A percentile compares a stretch with the other conserved stretches of the same genome.
phyloP scores from a whole-genome alignment of 1,284 basidiomycete genomes.

The Xerocomus cyaneibrunnescens region DNA sequence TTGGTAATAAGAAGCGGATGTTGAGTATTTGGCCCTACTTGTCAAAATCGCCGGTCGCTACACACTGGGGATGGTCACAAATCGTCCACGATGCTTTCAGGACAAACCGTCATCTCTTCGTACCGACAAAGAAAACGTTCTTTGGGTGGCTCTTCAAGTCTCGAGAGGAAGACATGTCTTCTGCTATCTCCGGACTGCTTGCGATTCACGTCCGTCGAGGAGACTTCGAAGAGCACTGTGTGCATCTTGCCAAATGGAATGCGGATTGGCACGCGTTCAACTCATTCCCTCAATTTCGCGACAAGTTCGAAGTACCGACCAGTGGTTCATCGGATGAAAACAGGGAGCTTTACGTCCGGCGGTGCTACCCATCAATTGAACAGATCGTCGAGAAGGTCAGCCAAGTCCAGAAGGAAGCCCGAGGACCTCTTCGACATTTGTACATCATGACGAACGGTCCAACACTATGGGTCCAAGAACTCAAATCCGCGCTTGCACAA shows the following conservation, averaged over 20 bases:
- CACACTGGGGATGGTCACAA: conserved; percentile 42
- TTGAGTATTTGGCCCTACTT: conserved; percentile 40
- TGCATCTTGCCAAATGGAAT: conserved; percentile 42
- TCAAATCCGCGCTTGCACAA: conserved; percentile 40
- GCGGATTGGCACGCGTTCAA: conserved; percentile 44
- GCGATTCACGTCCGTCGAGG: conserved; percentile 62
- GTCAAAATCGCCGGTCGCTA: conserved; percentile 38
- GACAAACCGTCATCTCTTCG: conserved; percentile 36
- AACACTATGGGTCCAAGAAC: conserved; percentile 43
- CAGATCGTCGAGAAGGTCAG: conserved; percentile 41
- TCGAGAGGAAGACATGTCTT: background rate
- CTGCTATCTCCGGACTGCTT: conserved; percentile 42
- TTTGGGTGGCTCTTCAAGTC: conserved; percentile 1
- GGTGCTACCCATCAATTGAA: conserved; percentile 44
- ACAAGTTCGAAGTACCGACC: conserved; percentile 37
- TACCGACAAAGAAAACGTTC: conserved; percentile 16
- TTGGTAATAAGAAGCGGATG: conserved; percentile 35
- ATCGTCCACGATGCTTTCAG: conserved; percentile 38
- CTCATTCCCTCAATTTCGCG: conserved; percentile 41
- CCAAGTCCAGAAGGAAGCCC: conserved; percentile 27
- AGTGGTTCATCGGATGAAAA: conserved; percentile 16
- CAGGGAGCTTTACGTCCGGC: conserved; percentile 33
- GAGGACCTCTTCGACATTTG: conserved; percentile 32
- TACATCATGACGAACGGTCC: conserved; percentile 61
- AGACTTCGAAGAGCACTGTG: conserved; percentile 56